Base-by-base conservation (phyloP, 495 filamentous ascomycete species). In the Hamigera avellanea region DNA sequence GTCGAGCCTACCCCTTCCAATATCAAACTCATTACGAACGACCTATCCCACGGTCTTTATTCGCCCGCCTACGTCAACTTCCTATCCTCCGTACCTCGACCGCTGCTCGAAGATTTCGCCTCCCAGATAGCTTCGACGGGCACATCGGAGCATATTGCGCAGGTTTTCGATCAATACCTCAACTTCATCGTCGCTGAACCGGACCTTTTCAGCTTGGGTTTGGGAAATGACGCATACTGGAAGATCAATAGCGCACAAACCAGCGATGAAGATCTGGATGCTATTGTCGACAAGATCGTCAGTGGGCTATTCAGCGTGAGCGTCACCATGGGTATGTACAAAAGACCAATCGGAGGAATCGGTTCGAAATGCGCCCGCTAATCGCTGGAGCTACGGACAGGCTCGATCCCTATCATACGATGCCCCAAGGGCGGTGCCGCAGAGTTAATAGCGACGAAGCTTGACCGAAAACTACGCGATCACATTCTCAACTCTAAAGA, bases 151-250 rank as follows among this genome's bases (percentile, higher is more conserved):
- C 76, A 80, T 43, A 83, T 99, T 35, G 76, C 86, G 12, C 88
- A 95, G 48, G 78, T 99, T 23, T 99, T 80, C 48, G 93, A 99
- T 53, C 93, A 99, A 52, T 95, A 96, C 41, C 72, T 99, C 26
- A 99, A 99, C 53, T 99, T 96, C 54, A 83, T 96, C 38, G 89
- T 95, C 32, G 81, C 79, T 12, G 93, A 99, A 59, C 89, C 91
- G 1, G 91, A 96, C 56, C 67, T 96, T 0, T 99, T 99, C 57
- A 95, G 85, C 49, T 64, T 99, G 31, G 86, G 86, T 2, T 76
- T 96, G 62, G 74, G 75, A 6, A 81, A 87, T 40, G 87, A 93
- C 52, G 82, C 84, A 19, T 99, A 96, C 57, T 88, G 85, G 76
- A 85, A 85, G 19, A 69, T 98, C 53, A 98, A 96, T 62, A 95